phyloP scores from a whole-genome alignment of 2,329 filamentous ascomycete genomes.

The Calonectria pauciramosa region DNA sequence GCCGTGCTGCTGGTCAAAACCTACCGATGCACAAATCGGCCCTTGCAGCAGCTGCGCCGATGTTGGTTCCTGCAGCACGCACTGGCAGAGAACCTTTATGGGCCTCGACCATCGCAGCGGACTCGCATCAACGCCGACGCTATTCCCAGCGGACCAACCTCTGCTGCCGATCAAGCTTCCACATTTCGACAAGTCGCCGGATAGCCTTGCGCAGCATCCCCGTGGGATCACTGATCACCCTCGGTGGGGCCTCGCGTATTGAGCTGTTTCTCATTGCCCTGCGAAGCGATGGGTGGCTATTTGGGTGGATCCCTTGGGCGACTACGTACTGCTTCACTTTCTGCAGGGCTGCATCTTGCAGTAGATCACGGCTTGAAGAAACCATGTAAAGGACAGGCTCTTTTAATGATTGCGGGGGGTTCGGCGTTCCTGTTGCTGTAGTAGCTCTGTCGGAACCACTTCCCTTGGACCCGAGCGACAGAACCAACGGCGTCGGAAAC shows the following conservation, averaged over 20 bases:
- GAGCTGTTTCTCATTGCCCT: not conserved
- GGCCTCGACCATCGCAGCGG: constrained; percentile 8
- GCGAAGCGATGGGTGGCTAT: not conserved
- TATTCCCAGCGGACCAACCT: not conserved
- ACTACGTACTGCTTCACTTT: not conserved
- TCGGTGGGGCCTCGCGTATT: constrained; percentile 10
- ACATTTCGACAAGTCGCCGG: constrained; percentile 22
- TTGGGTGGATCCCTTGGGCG: not conserved
- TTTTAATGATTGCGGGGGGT: not conserved
- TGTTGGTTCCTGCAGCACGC: not conserved
- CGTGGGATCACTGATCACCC: not conserved
- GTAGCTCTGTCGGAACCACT: constrained; percentile 5
- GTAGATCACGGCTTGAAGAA: constrained; percentile 12
- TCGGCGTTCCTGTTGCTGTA: not conserved
- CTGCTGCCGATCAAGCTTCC: constrained; percentile 20
- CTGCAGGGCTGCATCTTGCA: constrained; percentile 22
- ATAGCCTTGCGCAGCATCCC: not conserved
- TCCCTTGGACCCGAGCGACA: constrained; percentile 5
- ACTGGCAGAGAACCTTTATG: not conserved
- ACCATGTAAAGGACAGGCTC: constrained; percentile 1
- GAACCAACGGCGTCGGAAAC: not conserved
- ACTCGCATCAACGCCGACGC: not conserved
- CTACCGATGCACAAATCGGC: not conserved
- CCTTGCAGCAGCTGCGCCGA: not conserved
- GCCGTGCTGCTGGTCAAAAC: not conserved